These are phyloP conservation scores for Sarcomyxa edulis DNA, from an alignment of 768 basidiomycete genomes.

Conservation along the genomic window DNA sequence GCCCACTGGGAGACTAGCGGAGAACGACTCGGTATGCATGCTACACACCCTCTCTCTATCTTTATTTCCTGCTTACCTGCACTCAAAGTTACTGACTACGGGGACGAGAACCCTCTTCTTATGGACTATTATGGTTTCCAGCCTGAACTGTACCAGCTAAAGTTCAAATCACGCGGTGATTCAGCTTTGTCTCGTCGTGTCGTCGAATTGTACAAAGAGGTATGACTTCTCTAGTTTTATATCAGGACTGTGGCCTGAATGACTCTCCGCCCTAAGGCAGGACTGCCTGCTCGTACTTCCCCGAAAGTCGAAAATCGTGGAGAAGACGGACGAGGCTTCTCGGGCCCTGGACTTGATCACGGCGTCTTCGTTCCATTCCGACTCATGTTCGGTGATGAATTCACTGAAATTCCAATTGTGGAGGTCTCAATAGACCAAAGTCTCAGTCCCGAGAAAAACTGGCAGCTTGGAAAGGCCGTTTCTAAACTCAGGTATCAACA, in stretches of 20 bases:
- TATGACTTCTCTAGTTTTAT: slow-evolving; percentile 11
- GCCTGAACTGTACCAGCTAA: slow-evolving; percentile 49
- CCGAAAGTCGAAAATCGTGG: slow-evolving; percentile 51
- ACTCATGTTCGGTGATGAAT: slow-evolving; percentile 70
- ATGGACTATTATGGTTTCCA: slow-evolving; percentile 75
- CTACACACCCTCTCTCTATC: too few species aligned
- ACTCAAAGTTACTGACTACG: slow-evolving; percentile 66
- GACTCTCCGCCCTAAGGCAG: slow-evolving; percentile 31
- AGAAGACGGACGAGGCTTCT: slow-evolving; percentile 58
- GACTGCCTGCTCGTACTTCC: slow-evolving; percentile 45
- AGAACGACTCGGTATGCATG: slow-evolving; percentile 47
- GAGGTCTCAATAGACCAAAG: slow-evolving; percentile 63
- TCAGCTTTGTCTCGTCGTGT: slow-evolving; percentile 49
- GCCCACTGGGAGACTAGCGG: slow-evolving; percentile 74
- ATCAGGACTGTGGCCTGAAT: neutral
- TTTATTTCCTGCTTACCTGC: neutral
- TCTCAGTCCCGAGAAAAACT: slow-evolving; percentile 56
- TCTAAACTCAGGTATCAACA: slow-evolving; percentile 45
- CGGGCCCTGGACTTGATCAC: slow-evolving; percentile 67
- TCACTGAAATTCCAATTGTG: slow-evolving; percentile 60
- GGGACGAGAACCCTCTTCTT: slow-evolving; percentile 67
- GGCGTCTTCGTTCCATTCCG: slow-evolving; percentile 79
- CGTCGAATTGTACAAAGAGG: slow-evolving; percentile 55
- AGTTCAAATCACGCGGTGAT: slow-evolving; percentile 68
- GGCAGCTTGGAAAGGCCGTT: slow-evolving; percentile 60